These are phyloP conservation scores for Xylariaceae sp. DNA, from an alignment of 2,329 filamentous ascomycete genomes.

Conservation along the genomic window DNA sequence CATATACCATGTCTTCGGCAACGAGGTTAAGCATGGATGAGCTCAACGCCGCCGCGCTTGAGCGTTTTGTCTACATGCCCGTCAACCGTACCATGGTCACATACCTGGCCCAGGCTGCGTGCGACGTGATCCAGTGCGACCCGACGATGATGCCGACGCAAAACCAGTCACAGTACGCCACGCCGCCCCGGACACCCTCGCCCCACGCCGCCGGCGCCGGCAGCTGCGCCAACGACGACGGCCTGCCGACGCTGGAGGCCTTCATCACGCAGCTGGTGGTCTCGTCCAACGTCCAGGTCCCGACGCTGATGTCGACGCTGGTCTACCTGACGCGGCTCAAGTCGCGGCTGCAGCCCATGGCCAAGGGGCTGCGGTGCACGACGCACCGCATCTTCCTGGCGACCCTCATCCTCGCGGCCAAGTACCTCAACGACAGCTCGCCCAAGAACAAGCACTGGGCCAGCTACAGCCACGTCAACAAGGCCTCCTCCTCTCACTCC, in stretches of 20 bases:
- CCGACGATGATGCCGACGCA: constrained; percentile 43
- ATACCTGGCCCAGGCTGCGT: constrained; percentile 67
- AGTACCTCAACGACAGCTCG: constrained; percentile 97
- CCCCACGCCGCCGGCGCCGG: constrained; percentile 35
- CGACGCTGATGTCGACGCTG: constrained; percentile 92
- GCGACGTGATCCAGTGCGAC: constrained; percentile 75
- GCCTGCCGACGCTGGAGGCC: constrained; percentile 72
- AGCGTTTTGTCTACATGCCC: constrained; percentile 71
- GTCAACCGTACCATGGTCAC: constrained; percentile 70
- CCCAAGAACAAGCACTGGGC: constrained; percentile 99
- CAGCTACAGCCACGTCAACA: constrained; percentile 75
- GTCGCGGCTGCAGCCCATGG: constrained; percentile 80
- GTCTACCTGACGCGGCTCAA: constrained; percentile 86
- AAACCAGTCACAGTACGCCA: constrained; percentile 33
- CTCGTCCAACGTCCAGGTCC: constrained; percentile 92
- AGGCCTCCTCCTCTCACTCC: no score
- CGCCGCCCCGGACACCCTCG: constrained; percentile 43
- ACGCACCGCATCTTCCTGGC: constrained; percentile 97
- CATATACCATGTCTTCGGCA: constrained; percentile 38
- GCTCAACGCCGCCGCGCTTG: constrained; percentile 67
- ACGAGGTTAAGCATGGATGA: constrained; percentile 40
- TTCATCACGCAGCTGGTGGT: constrained; percentile 91
- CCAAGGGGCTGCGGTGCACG: constrained; percentile 93
- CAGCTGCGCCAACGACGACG: constrained; percentile 38
- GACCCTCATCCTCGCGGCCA: constrained; percentile 76